phyloP scores from a whole-genome alignment of 495 filamentous ascomycete species.

The Aspergillus biplanus region DNA sequence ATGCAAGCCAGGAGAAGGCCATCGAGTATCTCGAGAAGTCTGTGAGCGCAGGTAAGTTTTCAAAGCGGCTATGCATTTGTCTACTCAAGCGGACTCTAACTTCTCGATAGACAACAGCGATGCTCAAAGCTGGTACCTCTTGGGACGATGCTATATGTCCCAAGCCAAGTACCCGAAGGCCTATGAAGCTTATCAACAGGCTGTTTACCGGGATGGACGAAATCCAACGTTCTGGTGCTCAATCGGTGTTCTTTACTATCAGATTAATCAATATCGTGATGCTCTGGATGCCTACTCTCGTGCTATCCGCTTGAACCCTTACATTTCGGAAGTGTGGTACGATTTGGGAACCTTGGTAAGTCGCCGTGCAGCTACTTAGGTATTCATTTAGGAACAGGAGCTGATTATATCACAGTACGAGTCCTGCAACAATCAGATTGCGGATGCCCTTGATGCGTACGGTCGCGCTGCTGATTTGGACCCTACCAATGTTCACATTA shows the following conservation, averaged over 20 bases:
- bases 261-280: slow-evolving; percentile 99
- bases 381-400: slow-evolving; percentile 2
- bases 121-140: slow-evolving; percentile 97
- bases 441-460: slow-evolving; percentile 94
- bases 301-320: slow-evolving; percentile 95
- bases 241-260: slow-evolving; percentile 98
- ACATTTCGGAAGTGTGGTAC: slow-evolving; percentile 99
- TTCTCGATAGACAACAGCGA: slow-evolving; percentile 76
- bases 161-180: slow-evolving; percentile 99
- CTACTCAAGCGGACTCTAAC: slow-evolving; percentile 1
- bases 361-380: slow-evolving; percentile 20
- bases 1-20: slow-evolving; percentile 88
- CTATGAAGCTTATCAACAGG: slow-evolving; percentile 98
- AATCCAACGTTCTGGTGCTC: slow-evolving; percentile 99
- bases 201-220: slow-evolving; percentile 95
- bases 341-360: slow-evolving; percentile 94
- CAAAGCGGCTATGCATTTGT: background rate
- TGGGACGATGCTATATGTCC: slow-evolving; percentile 99
- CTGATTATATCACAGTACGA: slow-evolving; percentile 64
- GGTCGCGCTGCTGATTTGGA: slow-evolving; percentile 93
- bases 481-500: slow-evolving; percentile 92
- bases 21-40: slow-evolving; percentile 99
- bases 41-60: slow-evolving; percentile 78
- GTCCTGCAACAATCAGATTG: slow-evolving; percentile 98
- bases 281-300: slow-evolving; percentile 98